Percentiles rank a stretch among this genome's conserved stretches.
Evolutionary conservation across 1,139 yeast species (phyloP).

Genomic region (Hansenula lynferdii): DNA sequence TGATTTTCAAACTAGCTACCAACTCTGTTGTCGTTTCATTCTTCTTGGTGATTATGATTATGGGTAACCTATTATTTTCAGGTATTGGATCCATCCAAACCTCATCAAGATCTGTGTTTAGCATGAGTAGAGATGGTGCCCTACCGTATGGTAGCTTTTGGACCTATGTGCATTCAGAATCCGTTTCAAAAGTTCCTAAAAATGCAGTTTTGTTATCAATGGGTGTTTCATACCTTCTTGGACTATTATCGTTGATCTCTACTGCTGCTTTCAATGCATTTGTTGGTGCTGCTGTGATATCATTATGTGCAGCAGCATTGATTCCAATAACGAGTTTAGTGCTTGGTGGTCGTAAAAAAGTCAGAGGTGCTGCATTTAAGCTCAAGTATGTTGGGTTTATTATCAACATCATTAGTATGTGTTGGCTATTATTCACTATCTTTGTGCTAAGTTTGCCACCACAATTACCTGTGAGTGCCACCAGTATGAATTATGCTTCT

Average conservation of each 20-base stretch:
- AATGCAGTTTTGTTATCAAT: constrained; percentile 71
- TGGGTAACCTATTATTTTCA: constrained; percentile 72
- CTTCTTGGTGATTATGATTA: constrained; percentile 57
- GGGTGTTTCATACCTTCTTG: constrained; percentile 55
- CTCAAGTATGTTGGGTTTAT: constrained; percentile 63
- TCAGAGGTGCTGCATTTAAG: constrained; percentile 69
- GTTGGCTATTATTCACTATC: constrained; percentile 58
- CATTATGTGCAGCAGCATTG: constrained; percentile 72
- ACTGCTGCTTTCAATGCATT: constrained; percentile 79
- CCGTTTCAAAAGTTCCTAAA: constrained; percentile 60
- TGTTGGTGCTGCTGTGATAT: constrained; percentile 80
- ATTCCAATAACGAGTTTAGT: constrained; percentile 66
- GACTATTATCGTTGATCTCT: constrained; percentile 63
- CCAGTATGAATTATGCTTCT: constrained; percentile 71
- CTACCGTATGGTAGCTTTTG: constrained; percentile 65
- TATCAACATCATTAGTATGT: constrained; percentile 52
- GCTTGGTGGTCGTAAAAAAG: constrained; percentile 54
- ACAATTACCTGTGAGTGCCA: constrained; percentile 55
- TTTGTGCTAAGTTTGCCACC: constrained; percentile 72
- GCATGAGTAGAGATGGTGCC: constrained; percentile 87
- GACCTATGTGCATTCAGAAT: constrained; percentile 56
- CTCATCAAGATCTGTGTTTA: constrained; percentile 81
- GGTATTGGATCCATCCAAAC: constrained; percentile 80
- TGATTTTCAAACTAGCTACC: constrained; percentile 65
- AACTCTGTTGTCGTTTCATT: constrained; percentile 64